A percentile compares a stretch with the other conserved stretches of the same genome.
Conservation (phyloP, 768 basidiomycete genomes). For the Leccinellum luteum region DNA sequence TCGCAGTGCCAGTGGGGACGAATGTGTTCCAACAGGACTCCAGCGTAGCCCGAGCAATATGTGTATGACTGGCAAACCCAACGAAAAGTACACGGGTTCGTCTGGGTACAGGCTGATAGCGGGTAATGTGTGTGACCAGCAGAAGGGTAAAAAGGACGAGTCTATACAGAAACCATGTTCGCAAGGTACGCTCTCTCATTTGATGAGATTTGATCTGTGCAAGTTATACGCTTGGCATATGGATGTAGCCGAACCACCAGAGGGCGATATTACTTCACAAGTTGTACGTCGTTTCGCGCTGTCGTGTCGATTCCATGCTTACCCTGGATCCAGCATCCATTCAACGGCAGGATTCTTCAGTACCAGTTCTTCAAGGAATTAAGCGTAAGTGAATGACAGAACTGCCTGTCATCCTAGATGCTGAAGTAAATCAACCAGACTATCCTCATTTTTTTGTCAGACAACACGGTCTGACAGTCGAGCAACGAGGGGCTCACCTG, state of each 20-base stretch:
- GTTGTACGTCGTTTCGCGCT: conserved; percentile 45
- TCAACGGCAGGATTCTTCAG: conserved; percentile 63
- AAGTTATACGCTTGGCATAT: not conserved
- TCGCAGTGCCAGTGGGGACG: conserved; percentile 59
- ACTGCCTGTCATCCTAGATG: not conserved
- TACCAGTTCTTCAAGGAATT: conserved; percentile 85
- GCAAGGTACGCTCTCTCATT: conserved; percentile 45
- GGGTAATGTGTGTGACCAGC: conserved; percentile 80
- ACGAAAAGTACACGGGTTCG: conserved; percentile 76
- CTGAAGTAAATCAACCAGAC: conserved; percentile 44
- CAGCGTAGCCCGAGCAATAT: conserved; percentile 81
- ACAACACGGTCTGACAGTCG: conserved; percentile 88
- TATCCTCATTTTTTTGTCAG: conserved; percentile 75
- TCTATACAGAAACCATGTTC: conserved; percentile 73
- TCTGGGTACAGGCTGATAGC: conserved; percentile 92
- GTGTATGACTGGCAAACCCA: conserved; percentile 49
- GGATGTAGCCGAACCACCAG: conserved; percentile 65
- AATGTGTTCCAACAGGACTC: conserved; percentile 84
- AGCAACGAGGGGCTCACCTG: conserved; percentile 94
- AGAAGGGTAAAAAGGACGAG: conserved; percentile 64
- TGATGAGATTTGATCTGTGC: not conserved
- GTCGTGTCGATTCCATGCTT: not conserved
- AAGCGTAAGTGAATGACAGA: conserved; percentile 41
- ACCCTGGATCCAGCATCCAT: conserved; percentile 54
- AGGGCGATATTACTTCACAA: conserved; percentile 77